phyloP scores from a whole-genome alignment of 352 stramenopile genomes.

The Pythium scleroteichum region DNA sequence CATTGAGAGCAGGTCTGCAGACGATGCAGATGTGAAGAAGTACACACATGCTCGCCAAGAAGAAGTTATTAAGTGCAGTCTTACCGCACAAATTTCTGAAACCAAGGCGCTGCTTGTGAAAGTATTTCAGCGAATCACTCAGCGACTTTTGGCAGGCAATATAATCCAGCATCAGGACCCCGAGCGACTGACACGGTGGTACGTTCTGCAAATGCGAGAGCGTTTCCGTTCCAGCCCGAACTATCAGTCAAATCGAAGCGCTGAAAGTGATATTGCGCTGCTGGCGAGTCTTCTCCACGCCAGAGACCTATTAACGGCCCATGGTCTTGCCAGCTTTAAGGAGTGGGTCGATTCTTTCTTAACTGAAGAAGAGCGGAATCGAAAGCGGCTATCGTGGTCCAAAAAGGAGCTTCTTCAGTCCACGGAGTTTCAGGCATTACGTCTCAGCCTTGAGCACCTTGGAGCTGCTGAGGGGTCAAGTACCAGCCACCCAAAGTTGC shows the following conservation, averaged over 20 bases:
- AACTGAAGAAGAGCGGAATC: constrained; percentile 42
- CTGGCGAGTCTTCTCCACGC: constrained; percentile 76
- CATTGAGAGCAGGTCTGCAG: constrained; percentile 95
- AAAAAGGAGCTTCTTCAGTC: constrained; percentile 80
- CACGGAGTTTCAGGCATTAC: constrained; percentile 64
- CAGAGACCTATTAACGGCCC: constrained; percentile 72
- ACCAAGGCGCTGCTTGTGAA: constrained; percentile 66
- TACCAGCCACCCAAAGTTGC: constrained; percentile 70
- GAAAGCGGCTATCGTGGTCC: constrained; percentile 64
- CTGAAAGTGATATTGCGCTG: constrained; percentile 77
- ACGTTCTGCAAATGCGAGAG: constrained; percentile 78
- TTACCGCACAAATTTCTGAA: constrained; percentile 60
- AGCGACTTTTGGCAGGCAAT: constrained; percentile 51
- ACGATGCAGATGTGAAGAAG: constrained; percentile 93
- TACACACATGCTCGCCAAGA: constrained; percentile 84
- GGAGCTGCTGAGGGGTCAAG: constrained; percentile 16
- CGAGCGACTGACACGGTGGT: constrained; percentile 76
- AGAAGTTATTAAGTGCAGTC: constrained; percentile 78
- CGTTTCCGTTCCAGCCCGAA: constrained; percentile 64
- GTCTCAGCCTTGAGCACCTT: constrained; percentile 41
- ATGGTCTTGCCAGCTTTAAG: constrained; percentile 76
- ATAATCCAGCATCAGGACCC: constrained; percentile 73
- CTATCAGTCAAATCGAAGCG: constrained; percentile 66
- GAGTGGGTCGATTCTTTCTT: constrained; percentile 65
- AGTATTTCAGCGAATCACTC: constrained; percentile 61